These are phyloP conservation scores for Pyrrhoderma noxium DNA, from an alignment of 1,284 basidiomycete genomes.

Conservation along the genomic window DNA sequence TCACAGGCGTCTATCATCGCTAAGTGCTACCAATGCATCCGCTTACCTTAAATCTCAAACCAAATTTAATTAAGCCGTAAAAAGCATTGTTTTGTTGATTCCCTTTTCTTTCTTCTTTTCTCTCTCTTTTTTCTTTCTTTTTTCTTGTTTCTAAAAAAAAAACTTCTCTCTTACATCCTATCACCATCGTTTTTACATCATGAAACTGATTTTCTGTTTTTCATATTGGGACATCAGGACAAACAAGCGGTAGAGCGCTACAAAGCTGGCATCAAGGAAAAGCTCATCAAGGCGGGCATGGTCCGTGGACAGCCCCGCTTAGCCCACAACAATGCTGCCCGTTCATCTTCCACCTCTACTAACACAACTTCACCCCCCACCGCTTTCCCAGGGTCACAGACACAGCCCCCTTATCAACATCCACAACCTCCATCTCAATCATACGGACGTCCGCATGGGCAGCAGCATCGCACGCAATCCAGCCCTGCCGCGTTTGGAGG, in stretches of 20 bases:
- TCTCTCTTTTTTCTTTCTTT: too few relatives aligned
- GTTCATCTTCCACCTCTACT: slow-evolving; percentile 21
- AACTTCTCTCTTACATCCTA: too few relatives aligned
- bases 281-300: slow-evolving; percentile 65
- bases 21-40: too few relatives aligned
- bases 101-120: too few relatives aligned
- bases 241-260: slow-evolving; percentile 74
- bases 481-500: slow-evolving; percentile 10
- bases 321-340: slow-evolving; percentile 29
- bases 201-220: too few relatives aligned
- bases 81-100: too few relatives aligned
- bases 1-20: too few relatives aligned
- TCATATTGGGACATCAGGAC: slow-evolving; percentile 44
- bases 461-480: slow-evolving; percentile 9
- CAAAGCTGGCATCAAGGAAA: slow-evolving; percentile 76
- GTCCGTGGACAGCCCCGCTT: slow-evolving; percentile 72
- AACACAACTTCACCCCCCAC: slow-evolving; percentile 9
- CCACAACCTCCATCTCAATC: slow-evolving; percentile 5
- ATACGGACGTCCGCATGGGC: slow-evolving; percentile 12
- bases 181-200: too few relatives aligned
- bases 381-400: slow-evolving; percentile 9
- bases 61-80: too few relatives aligned
- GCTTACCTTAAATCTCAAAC: too few relatives aligned
- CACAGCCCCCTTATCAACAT: background rate
- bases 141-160: too few relatives aligned